A percentile compares a stretch with the other conserved stretches of the same genome.
Conservation (phyloP, 805 yeast species). For the Ogataea pilisensis region DNA sequence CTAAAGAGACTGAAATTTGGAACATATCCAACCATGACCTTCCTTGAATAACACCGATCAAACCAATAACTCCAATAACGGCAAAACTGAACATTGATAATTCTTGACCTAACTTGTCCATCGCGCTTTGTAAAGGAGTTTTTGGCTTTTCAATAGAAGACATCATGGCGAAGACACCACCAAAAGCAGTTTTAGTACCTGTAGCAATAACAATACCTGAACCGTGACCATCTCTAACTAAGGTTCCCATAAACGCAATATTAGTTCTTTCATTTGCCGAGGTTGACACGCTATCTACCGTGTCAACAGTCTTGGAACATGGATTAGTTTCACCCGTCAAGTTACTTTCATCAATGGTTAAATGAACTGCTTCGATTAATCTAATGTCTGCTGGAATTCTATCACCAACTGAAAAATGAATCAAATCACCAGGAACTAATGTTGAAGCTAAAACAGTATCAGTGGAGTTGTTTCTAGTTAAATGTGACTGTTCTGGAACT, state of each 20-base stretch:
- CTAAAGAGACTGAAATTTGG: constrained; percentile 93
- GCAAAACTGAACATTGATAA: constrained; percentile 78
- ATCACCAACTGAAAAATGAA: constrained; percentile 87
- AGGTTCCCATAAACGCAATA: constrained; percentile 95
- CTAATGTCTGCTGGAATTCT: constrained; percentile 95
- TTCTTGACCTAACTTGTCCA: constrained; percentile 95
- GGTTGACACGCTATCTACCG: constrained; percentile 31
- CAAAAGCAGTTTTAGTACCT: constrained; percentile 86
- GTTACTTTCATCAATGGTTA: constrained; percentile 88
- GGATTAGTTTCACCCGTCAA: constrained; percentile 95
- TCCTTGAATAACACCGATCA: constrained; percentile 88
- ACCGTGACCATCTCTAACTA: constrained; percentile 95
- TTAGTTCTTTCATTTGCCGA: constrained; percentile 56
- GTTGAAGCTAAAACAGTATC: constrained; percentile 80
- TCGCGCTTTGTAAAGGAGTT: constrained; percentile 91
- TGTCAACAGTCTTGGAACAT: constrained; percentile 57
- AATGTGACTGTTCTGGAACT: constrained; percentile 95
- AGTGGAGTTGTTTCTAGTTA: constrained; percentile 75
- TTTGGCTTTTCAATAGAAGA: constrained; percentile 92
- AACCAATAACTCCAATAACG: constrained; percentile 86
- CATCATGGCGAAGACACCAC: constrained; percentile 94
- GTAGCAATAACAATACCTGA: constrained; percentile 91
- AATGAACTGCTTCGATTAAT: constrained; percentile 69
- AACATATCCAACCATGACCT: constrained; percentile 97
- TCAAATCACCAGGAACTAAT: constrained; percentile 95